Conservation (phyloP, 306 rosid species). For the Fragaria iinumae region DNA sequence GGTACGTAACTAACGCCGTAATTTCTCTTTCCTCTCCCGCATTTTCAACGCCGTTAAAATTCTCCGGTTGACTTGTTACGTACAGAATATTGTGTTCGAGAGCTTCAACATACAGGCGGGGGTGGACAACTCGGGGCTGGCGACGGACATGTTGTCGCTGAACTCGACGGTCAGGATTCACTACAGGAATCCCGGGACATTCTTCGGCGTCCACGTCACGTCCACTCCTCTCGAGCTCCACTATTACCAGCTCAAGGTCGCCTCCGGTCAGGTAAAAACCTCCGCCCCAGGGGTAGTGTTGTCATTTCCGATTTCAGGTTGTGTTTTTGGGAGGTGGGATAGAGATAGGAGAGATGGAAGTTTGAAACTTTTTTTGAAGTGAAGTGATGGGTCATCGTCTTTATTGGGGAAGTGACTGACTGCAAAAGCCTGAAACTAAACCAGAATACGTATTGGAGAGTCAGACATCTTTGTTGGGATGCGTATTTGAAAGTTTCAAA, state of each 20-base stretch:
- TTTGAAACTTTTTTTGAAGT: background rate
- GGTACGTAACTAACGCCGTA: conserved; percentile 35
- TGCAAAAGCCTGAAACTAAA: background rate
- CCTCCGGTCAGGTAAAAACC: conserved; percentile 65
- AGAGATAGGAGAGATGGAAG: background rate
- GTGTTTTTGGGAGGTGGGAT: background rate
- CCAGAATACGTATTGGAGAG: background rate
- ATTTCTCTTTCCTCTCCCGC: background rate
- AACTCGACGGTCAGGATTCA: conserved; percentile 79
- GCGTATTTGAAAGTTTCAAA: background rate
- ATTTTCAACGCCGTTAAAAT: background rate
- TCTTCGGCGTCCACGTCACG: conserved; percentile 88
- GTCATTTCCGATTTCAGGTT: background rate
- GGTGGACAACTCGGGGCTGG: conserved; percentile 62
- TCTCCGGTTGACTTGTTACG: background rate
- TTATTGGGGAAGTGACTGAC: conserved; percentile 10
- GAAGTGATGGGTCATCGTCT: background rate
- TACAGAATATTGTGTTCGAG: conserved; percentile 66
- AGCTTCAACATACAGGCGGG: conserved; percentile 77
- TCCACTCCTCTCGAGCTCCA: conserved; percentile 62
- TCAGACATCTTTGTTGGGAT: conserved; percentile 7
- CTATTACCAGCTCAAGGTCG: conserved; percentile 64
- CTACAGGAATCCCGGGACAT: conserved; percentile 72
- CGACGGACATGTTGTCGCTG: conserved; percentile 79
- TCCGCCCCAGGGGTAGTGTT: background rate